Conservation (phyloP, 1,139 yeast species). For the Yarrowia galli region DNA sequence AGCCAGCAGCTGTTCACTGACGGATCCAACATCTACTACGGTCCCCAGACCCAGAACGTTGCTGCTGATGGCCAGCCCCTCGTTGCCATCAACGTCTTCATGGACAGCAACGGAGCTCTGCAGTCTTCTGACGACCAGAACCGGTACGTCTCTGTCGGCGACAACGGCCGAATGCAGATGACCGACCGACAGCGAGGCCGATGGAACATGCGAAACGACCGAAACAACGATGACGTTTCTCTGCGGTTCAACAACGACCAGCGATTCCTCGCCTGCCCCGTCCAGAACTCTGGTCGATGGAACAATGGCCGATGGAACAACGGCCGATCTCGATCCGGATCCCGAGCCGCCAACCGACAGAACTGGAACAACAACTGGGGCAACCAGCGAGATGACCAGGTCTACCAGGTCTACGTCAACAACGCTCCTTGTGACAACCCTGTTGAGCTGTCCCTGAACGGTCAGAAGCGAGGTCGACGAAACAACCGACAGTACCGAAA, state of each 20-base stretch:
- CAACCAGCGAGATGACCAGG: neutral
- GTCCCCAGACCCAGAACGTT: conserved; percentile 1
- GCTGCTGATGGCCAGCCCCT: conserved; percentile 10
- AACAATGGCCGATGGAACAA: neutral
- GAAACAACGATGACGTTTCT: conserved; percentile 1
- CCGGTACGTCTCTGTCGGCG: conserved; percentile 10
- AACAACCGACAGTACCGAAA: neutral
- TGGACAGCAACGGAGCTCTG: conserved; percentile 13
- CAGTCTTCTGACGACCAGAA: neutral
- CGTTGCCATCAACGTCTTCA: conserved; percentile 4
- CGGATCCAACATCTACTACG: conserved; percentile 28
- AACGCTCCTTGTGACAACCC: conserved; percentile 26
- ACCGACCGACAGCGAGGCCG: conserved; percentile 5
- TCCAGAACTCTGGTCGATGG: conserved; percentile 10
- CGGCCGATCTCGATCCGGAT: conserved; percentile 16
- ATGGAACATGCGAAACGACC: neutral
- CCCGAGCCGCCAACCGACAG: conserved; percentile 1
- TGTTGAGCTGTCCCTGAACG: conserved; percentile 20
- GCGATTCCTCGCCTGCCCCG: conserved; percentile 18
- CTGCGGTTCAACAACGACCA: conserved; percentile 22
- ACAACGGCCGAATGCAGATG: conserved; percentile 15
- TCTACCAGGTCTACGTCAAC: conserved; percentile 28
- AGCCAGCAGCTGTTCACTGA: conserved; percentile 33
- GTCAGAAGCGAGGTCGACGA: conserved; percentile 22
- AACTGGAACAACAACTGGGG: conserved; percentile 11